phyloP scores from a whole-genome alignment of 805 yeast genomes.

The Pichia rugopelliculosa region DNA sequence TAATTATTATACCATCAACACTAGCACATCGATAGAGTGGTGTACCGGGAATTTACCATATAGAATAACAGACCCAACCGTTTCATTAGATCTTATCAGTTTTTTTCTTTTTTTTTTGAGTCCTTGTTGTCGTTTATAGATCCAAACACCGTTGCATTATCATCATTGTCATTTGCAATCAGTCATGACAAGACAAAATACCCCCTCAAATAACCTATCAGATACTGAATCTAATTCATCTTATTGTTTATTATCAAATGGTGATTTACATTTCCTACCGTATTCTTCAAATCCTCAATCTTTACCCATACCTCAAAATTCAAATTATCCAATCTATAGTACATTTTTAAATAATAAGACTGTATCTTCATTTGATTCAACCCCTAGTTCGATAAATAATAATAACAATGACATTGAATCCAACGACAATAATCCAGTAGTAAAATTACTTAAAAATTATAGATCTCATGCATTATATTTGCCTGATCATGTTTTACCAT shows the following conservation, averaged over 20 bases:
- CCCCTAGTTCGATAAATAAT: neutral
- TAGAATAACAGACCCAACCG: too few species aligned
- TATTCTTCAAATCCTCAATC: conserved; percentile 4
- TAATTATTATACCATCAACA: too few species aligned
- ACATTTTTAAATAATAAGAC: conserved; percentile 22
- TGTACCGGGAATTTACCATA: too few species aligned
- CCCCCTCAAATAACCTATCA: neutral
- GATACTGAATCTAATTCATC: conserved; percentile 8
- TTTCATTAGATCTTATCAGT: too few species aligned
- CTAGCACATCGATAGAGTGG: too few species aligned
- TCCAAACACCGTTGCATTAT: too few species aligned
- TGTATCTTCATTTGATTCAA: conserved; percentile 17
- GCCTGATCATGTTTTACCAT: conserved; percentile 36
- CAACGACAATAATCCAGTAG: neutral
- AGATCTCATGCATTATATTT: conserved; percentile 43
- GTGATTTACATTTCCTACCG: conserved; percentile 16
- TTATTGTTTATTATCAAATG: conserved; percentile 15
- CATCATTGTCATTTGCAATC: too few species aligned
- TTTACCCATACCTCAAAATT: neutral
- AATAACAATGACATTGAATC: neutral
- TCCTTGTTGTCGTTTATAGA: too few species aligned
- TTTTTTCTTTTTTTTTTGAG: too few species aligned
- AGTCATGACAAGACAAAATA: neutral
- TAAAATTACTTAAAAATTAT: conserved; percentile 19
- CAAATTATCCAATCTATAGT: conserved; percentile 13